Conservation (phyloP, 176 grass and related monocot genomes). For the Phoenix roebelenii region DNA sequence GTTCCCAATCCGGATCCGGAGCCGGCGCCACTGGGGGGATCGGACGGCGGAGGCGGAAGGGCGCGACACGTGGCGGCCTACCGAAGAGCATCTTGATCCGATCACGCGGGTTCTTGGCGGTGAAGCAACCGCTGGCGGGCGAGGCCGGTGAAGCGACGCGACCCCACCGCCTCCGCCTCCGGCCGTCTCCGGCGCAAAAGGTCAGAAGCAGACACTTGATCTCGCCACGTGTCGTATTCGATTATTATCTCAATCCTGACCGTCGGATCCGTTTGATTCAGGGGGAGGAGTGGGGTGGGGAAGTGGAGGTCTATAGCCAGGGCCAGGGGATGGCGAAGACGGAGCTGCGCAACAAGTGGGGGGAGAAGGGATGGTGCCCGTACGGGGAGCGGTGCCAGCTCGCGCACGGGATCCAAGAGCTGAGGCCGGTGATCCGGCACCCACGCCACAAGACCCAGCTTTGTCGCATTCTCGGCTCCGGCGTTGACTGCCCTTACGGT, state of each 20-base stretch:
- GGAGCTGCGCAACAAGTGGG: slow-evolving; percentile 81
- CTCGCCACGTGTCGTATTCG: neutral
- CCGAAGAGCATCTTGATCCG: slow-evolving; percentile 62
- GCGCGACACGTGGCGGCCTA: slow-evolving; percentile 19
- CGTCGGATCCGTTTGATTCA: slow-evolving; percentile 6
- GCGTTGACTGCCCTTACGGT: slow-evolving; percentile 63
- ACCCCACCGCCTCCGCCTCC: slow-evolving; percentile 44
- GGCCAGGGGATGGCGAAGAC: slow-evolving; percentile 65
- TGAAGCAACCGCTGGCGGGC: slow-evolving; percentile 11
- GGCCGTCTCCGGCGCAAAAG: slow-evolving; percentile 20
- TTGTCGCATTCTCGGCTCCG: slow-evolving; percentile 41
- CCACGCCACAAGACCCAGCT: slow-evolving; percentile 60
- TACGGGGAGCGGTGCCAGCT: slow-evolving; percentile 50
- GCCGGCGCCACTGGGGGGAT: slow-evolving; percentile 3
- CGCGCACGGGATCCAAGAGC: slow-evolving; percentile 52
- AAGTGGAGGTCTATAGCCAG: slow-evolving; percentile 50
- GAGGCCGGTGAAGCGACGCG: slow-evolving; percentile 6
- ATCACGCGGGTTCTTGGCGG: slow-evolving; percentile 34
- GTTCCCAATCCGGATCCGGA: too few species aligned
- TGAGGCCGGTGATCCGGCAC: slow-evolving; percentile 67
- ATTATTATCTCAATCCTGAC: neutral
- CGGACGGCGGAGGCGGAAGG: slow-evolving; percentile 18
- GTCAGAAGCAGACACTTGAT: slow-evolving; percentile 22
- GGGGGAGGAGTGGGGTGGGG: slow-evolving; percentile 13
- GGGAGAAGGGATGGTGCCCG: slow-evolving; percentile 29